Evolutionary conservation across 2,329 filamentous ascomycete genomes (phyloP), one percentile per base, ranked within the genome.

Genomic region (Epichloe typhina): DNA sequence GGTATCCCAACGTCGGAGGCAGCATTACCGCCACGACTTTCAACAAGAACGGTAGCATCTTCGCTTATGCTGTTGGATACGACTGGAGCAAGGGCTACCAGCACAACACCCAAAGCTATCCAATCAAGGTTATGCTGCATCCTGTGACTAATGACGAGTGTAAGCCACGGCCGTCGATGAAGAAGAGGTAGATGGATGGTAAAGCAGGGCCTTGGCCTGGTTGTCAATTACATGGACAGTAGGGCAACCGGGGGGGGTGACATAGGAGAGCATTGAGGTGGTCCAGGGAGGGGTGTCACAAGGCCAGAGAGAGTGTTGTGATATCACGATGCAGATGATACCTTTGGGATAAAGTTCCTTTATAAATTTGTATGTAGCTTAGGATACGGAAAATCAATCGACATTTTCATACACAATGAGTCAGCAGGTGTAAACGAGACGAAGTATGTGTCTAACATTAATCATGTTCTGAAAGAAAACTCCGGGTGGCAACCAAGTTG

Each of bases 21-120:
- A 88, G 86, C 61, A 98, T 98, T 70, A 86, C 86, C 7, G 78
- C 87, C 23, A 95, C 90, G 2, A 86, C 82, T n/a, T 98, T 98
- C 75, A 95, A 90, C 72, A 80, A 82, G 60, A 84, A 76, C 52
- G 93, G 93, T 49, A 83, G 69, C 63, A 88, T 91, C 61, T 93
- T 93, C 63, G 87, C 87, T 15, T 93, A 93, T 60, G 88, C 90
- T 26, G 80, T 96, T 46, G 89, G 88, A 65, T 98, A 98, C 67
- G 93, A 98, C 71, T 98, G 93, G 93, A 89, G 86, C 71, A 97
- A 98, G 74, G 93, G 93, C 15, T 96, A 91, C 71, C 80, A 86
- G 56, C 80, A 75, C 57, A 97, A 97, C 69, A 93, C 74, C 26
- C 81, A 82, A 52, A 77, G 76, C 57, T 82, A 81, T 53, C 80